Evolutionary conservation across 441 rosid genomes (phyloP).

Genomic region (Corymbia calophylla): DNA sequence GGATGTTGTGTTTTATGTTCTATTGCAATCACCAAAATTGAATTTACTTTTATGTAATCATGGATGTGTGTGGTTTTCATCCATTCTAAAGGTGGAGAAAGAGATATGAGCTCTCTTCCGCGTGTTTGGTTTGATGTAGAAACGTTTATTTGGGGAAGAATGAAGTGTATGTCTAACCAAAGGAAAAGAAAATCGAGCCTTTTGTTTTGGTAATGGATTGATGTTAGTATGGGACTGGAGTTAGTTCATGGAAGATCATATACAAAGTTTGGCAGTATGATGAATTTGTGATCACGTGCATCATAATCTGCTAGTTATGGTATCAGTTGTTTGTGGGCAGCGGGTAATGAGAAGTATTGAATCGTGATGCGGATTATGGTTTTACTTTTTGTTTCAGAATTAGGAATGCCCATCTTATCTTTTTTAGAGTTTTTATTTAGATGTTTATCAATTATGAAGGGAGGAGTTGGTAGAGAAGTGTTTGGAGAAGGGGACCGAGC

Average conservation of each 20-base stretch:
- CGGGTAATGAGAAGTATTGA: background rate
- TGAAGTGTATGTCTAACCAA: background rate
- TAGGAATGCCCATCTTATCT: background rate
- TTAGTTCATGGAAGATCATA: background rate
- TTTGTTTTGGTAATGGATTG: background rate
- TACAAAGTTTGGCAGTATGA: background rate
- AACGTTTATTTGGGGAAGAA: background rate
- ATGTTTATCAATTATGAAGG: conserved; percentile 20
- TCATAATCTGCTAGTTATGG: background rate
- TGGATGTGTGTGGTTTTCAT: background rate
- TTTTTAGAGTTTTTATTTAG: background rate
- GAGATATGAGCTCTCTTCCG: background rate
- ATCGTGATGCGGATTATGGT: background rate
- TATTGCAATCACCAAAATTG: background rate
- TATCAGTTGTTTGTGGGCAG: background rate
- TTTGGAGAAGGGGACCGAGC: conserved; percentile 51
- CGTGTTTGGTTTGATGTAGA: background rate
- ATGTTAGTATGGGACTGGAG: background rate
- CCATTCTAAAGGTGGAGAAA: background rate
- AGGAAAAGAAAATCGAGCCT: background rate
- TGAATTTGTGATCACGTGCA: background rate
- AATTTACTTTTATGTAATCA: background rate
- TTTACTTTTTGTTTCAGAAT: background rate
- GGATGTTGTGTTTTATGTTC: background rate
- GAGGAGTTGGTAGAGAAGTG: conserved; percentile 62